A percentile compares a stretch with the other conserved stretches of the same genome.
phyloP scores from a whole-genome alignment of 371 early-diverging fungal species.

The Rhizomucor pusillus region DNA sequence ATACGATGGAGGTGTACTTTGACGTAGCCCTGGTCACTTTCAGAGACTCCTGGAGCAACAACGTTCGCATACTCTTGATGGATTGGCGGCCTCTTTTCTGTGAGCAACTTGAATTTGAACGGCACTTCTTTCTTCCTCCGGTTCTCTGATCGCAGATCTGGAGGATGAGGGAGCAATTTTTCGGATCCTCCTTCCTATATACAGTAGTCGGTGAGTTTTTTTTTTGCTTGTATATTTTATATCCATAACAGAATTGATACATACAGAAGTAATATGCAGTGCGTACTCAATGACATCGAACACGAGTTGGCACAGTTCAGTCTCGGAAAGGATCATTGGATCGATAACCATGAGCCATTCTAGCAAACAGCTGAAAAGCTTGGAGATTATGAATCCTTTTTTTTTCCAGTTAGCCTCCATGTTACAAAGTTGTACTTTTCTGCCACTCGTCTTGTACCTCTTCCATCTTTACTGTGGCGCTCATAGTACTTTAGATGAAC shows the following conservation, averaged over 20 bases:
- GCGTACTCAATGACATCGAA: constrained; percentile 75
- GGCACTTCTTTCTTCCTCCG: constrained; percentile 34
- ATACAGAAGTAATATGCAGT: constrained; percentile 37
- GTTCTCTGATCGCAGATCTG: constrained; percentile 11
- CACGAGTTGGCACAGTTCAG: constrained; percentile 63
- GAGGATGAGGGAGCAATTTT: constrained; percentile 48
- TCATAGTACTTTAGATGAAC: constrained; percentile 65
- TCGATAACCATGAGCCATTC: constrained; percentile 81
- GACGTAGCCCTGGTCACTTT: constrained; percentile 42
- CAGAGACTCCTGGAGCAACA: constrained; percentile 18
- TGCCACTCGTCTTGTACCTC: constrained; percentile 21
- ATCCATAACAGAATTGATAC: too few relatives aligned
- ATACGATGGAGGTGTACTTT: too few relatives aligned
- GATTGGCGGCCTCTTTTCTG: constrained; percentile 37
- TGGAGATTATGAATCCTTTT: constrained; percentile 55
- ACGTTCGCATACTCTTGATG: constrained; percentile 23
- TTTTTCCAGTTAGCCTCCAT: not conserved
- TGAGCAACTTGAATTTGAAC: constrained; percentile 41
- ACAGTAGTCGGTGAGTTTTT: not conserved
- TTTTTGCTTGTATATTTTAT: too few relatives aligned
- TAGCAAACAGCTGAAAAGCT: constrained; percentile 66
- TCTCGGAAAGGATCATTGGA: constrained; percentile 54
- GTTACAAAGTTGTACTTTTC: not conserved
- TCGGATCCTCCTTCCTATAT: constrained; percentile 49
- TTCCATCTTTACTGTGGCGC: constrained; percentile 33